phyloP scores from a whole-genome alignment of 2,329 filamentous ascomycete species.

The Xylaria sp. region DNA sequence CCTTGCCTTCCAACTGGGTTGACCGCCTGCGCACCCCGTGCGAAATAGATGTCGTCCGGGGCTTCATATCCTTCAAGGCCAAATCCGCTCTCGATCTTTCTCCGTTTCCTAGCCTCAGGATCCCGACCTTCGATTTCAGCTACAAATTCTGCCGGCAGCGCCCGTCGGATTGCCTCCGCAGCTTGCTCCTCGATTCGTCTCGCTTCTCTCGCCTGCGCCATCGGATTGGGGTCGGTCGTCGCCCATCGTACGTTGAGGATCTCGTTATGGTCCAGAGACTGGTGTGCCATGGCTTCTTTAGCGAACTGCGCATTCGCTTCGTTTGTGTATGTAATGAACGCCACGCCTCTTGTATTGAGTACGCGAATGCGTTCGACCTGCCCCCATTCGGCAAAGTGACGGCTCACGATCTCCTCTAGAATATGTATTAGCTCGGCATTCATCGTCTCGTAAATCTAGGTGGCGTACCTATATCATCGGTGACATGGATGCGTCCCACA shows the following conservation, averaged over 20 bases:
- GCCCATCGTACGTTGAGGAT: conserved; percentile 97
- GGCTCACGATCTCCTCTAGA: conserved; percentile 87
- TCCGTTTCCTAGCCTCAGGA: conserved; percentile 84
- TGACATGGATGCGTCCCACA: conserved; percentile 91
- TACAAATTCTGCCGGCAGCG: conserved; percentile 88
- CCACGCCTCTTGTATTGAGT: conserved; percentile 82
- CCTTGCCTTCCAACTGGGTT: conserved; percentile 68
- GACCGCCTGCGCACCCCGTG: conserved; percentile 75
- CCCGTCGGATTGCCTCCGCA: conserved; percentile 88
- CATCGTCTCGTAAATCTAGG: neutral
- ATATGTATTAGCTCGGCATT: conserved; percentile 12
- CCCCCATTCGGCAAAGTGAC: conserved; percentile 98
- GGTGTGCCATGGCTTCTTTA: conserved; percentile 95
- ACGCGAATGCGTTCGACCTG: conserved; percentile 89
- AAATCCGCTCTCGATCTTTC: conserved; percentile 89
- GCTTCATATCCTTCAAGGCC: conserved; percentile 92
- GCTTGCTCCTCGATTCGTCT: conserved; percentile 93
- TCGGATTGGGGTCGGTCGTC: conserved; percentile 93
- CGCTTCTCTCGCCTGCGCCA: conserved; percentile 92
- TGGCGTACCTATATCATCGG: conserved; percentile 77
- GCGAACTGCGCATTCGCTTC: conserved; percentile 88
- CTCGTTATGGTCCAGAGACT: conserved; percentile 89
- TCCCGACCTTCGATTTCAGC: conserved; percentile 94
- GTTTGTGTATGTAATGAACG: conserved; percentile 93
- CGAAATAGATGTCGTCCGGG: conserved; percentile 93